phyloP scores from a whole-genome alignment of 2,329 filamentous ascomycete genomes.

The Arthrobotrys sinensis region DNA sequence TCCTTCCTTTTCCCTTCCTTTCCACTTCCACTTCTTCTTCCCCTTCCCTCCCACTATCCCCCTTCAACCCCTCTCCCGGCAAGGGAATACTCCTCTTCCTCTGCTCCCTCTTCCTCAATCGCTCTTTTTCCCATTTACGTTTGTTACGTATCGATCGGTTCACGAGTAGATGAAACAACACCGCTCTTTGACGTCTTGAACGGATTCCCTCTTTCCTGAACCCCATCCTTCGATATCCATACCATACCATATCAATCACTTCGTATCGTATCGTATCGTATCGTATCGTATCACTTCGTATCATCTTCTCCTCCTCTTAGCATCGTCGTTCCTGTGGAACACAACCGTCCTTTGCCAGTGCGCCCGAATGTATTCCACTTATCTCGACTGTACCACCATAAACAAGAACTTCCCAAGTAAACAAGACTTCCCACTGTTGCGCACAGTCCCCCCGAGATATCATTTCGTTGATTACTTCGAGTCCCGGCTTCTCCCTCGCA shows the following conservation, averaged over 20 bases:
- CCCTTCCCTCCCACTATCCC: conserved; percentile 36
- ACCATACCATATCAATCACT: not conserved
- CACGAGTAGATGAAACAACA: conserved; percentile 43
- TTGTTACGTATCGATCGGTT: conserved; percentile 1
- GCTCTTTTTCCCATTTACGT: conserved; percentile 44
- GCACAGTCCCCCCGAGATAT: conserved; percentile 29
- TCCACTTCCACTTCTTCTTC: conserved; percentile 30
- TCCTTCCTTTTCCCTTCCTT: conserved; percentile 56
- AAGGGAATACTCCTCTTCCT: conserved; percentile 27
- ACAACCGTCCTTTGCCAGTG: not conserved
- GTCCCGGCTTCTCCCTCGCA: conserved; percentile 24
- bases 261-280: conserved; percentile 6
- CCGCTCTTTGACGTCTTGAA: conserved; percentile 60
- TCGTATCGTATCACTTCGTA: not conserved
- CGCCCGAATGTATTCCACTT: conserved; percentile 12
- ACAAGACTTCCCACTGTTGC: conserved; percentile 20
- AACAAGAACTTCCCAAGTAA: conserved; percentile 43
- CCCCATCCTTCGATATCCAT: not conserved
- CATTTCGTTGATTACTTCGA: conserved; percentile 22
- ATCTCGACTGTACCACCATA: conserved; percentile 42
- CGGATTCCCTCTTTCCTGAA: conserved; percentile 15
- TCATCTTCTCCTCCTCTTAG: not conserved
- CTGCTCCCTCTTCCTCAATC: conserved; percentile 13
- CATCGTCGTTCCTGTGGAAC: conserved; percentile 45
- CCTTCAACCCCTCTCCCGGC: conserved; percentile 32